phyloP scores from a whole-genome alignment of 345 rosid species.

The Ricinus communis region DNA sequence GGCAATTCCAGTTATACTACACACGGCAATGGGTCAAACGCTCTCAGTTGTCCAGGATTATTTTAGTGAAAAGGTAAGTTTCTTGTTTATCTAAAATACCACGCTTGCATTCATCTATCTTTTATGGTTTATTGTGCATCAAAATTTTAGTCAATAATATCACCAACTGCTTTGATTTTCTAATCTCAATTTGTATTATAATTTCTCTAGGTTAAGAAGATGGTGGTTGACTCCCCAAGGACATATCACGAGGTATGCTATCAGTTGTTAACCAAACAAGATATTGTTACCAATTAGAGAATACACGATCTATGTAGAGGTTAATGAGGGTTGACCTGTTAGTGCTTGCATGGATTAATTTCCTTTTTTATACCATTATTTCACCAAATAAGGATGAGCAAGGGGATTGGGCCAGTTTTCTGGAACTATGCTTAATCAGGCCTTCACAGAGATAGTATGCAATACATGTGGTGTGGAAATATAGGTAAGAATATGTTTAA shows the following conservation, averaged over 20 bases:
- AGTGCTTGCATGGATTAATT: constrained; percentile 13
- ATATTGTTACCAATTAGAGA: constrained; percentile 8
- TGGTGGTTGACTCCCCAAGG: constrained; percentile 93
- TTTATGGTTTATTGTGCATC: constrained; percentile 9
- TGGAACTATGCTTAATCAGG: background rate
- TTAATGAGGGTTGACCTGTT: background rate
- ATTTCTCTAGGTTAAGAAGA: constrained; percentile 68
- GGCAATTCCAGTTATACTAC: constrained; percentile 79
- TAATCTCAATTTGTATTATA: constrained; percentile 11
- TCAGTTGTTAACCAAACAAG: background rate
- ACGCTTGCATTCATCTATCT: constrained; percentile 6
- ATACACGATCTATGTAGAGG: background rate
- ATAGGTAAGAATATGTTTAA: background rate
- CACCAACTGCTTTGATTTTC: constrained; percentile 2
- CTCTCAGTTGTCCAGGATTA: constrained; percentile 96
- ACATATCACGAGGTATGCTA: constrained; percentile 87
- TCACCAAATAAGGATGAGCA: background rate
- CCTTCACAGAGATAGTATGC: background rate
- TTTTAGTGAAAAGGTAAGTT: constrained; percentile 70
- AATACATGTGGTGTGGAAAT: background rate
- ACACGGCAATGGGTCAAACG: constrained; percentile 97
- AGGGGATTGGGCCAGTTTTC: background rate
- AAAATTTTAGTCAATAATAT: constrained; percentile 9
- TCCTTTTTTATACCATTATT: background rate
- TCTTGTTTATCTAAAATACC: background rate